A percentile compares a stretch with the other conserved stretches of the same genome.
Evolutionary conservation across 768 basidiomycete genomes (phyloP).

Genomic region (Tubosaeta brunneosetosa): DNA sequence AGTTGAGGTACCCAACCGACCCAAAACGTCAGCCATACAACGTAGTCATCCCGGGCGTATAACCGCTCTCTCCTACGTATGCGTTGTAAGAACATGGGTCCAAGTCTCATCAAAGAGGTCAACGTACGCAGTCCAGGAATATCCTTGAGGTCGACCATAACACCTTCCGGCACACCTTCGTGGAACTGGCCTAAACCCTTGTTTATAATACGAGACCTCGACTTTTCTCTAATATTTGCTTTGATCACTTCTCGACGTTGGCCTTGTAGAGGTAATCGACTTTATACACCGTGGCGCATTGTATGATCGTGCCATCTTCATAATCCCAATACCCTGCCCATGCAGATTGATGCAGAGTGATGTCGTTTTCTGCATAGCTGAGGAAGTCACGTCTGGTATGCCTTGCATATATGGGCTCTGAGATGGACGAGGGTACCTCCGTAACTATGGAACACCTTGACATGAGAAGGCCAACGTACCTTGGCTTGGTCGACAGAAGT

Average conservation of each 20-base stretch:
- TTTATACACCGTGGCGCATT: slow-evolving; percentile 91
- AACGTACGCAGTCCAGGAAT: slow-evolving; percentile 85
- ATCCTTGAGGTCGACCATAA: slow-evolving; percentile 63
- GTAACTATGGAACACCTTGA: slow-evolving; percentile 65
- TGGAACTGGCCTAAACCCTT: slow-evolving; percentile 75
- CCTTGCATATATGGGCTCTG: slow-evolving; percentile 83
- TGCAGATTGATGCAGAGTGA: slow-evolving; percentile 80
- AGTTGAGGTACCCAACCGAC: background rate
- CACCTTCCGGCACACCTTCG: slow-evolving; percentile 45
- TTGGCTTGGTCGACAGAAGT: slow-evolving; percentile 96
- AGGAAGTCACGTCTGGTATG: slow-evolving; percentile 89
- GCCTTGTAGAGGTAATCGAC: slow-evolving; percentile 85
- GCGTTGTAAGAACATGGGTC: slow-evolving; percentile 5
- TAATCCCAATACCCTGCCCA: slow-evolving; percentile 99
- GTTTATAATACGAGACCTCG: slow-evolving; percentile 82
- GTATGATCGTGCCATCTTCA: slow-evolving; percentile 99
- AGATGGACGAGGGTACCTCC: slow-evolving; percentile 96
- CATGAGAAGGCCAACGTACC: slow-evolving; percentile 39
- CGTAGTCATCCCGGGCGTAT: slow-evolving; percentile 79
- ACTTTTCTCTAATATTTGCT: slow-evolving; percentile 81
- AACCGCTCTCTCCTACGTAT: slow-evolving; percentile 81
- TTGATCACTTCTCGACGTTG: slow-evolving; percentile 84
- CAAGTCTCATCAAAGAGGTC: background rate
- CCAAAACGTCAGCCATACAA: slow-evolving; percentile 42
- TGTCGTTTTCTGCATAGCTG: slow-evolving; percentile 98